These are phyloP conservation scores for Cicer arietinum DNA, from an alignment of 306 rosid species.

Conservation along the genomic window DNA sequence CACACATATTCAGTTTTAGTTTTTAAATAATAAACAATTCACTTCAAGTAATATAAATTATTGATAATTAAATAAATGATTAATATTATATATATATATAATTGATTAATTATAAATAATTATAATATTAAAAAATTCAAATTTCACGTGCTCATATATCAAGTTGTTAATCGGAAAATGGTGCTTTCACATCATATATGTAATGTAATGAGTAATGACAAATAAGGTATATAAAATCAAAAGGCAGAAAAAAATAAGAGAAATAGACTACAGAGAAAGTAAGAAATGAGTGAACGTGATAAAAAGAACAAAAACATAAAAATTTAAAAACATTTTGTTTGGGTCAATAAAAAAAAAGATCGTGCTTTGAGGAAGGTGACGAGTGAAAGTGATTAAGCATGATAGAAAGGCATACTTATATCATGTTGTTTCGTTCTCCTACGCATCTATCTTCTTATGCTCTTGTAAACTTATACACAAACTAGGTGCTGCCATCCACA, in stretches of 20 bases:
- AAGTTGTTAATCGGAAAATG: neutral
- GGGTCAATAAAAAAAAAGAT: neutral
- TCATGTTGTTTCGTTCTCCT: neutral
- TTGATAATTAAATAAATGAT: no score
- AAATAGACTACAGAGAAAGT: neutral
- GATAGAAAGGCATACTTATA: conserved; percentile 16
- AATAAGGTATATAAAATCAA: neutral
- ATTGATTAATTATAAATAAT: no score
- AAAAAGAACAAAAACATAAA: neutral
- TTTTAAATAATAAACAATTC: no score
- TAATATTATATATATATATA: no score
- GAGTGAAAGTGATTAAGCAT: conserved; percentile 8
- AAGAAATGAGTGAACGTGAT: neutral
- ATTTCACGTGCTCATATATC: neutral
- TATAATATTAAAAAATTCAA: no score
- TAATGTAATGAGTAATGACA: neutral
- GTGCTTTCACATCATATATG: neutral
- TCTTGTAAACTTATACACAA: neutral
- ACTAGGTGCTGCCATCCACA: neutral
- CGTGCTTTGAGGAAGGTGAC: conserved; percentile 20
- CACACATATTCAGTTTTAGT: no score
- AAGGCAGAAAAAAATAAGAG: neutral
- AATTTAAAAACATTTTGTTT: neutral
- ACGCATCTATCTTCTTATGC: neutral
- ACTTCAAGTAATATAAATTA: no score